phyloP scores from a whole-genome alignment of 75 land plant species.

The Gnetum montanum region DNA sequence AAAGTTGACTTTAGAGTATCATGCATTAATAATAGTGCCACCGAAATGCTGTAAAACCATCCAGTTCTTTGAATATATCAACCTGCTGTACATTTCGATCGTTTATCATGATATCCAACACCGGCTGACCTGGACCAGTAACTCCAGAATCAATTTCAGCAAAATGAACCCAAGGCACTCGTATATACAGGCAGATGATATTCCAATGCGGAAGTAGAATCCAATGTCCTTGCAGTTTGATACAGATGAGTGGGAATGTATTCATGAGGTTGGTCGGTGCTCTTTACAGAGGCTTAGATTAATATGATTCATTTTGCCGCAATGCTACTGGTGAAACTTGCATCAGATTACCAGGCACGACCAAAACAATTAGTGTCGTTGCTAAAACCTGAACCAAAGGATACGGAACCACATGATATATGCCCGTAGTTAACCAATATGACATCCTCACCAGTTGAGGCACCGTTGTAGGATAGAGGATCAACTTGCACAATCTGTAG shows the following conservation, averaged over 20 bases:
- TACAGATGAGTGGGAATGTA: conserved; percentile 72
- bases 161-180: conserved; percentile 91
- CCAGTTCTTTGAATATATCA: conserved; percentile 66
- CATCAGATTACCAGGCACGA: conserved; percentile 74
- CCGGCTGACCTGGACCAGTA: conserved; percentile 54
- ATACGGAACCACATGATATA: conserved; percentile 35
- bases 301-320: conserved; percentile 12
- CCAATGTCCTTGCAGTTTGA: conserved; percentile 42
- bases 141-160: conserved; percentile 85
- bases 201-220: conserved; percentile 18
- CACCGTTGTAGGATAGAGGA: conserved; percentile 33
- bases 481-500: conserved; percentile 70
- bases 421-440: conserved; percentile 80
- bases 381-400: conserved; percentile 84
- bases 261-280: conserved; percentile 42
- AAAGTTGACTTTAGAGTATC: conserved; percentile 48
- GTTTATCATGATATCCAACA: conserved; percentile 68
- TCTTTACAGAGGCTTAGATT: conserved; percentile 20
- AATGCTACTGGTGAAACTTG: conserved; percentile 8
- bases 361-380: conserved; percentile 54
- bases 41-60: conserved; percentile 52
- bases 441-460: conserved; percentile 16
- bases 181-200: conserved; percentile 64
- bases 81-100: conserved; percentile 33
- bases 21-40: no score